Evolutionary conservation across 108 stramenopile species (phyloP), one percentile per base, ranked within the genome.

Genomic region (Cyclotella baltica): DNA sequence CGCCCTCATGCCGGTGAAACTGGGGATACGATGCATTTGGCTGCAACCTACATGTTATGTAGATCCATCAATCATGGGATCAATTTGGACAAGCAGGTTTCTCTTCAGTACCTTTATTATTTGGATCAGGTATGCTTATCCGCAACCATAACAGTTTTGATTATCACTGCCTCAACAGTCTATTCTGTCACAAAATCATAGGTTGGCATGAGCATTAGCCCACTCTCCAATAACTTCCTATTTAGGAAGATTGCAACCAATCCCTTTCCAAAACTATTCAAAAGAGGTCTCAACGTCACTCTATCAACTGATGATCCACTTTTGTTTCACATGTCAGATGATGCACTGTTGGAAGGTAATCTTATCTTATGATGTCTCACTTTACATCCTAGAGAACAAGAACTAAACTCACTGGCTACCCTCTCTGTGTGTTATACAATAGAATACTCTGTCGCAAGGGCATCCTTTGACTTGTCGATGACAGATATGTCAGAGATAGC

Each of bases 301-400:
- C 75, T 99, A 13, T 98, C 97, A 8, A 99, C 99, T 23, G 99
- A 99, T 65, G 99, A 99, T 77, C 99, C 99, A 8, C 86, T 99
- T 22, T 67, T 99, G 55, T 97, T 99, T 47, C 99, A 99, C 83
- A 96, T 97, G 94, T 95, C 95, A 23, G 98, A 98, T 67, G 98
- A 99, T 78, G 93, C 99, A 11, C 79, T 99, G 36, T 88, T 99
- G 36, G 96, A 96, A 80, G 76, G 76, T 77, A 38, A 69, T 67
- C 30, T 25, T 13, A 57, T 30, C 28, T 47, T 30, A 25, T 3
- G 25, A 23, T 56, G 18, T 2, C 47, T n/a, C n/a, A 4, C 2
- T 48, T 16, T 48, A 16, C 1, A n/a, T 48, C n/a, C 47, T 1
- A 48, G 18, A 1, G 1, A 16, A 48, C 47, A 1, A 2, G 47